A percentile compares a stretch with the other conserved stretches of the same genome.
These are phyloP conservation scores for Platanthera zijinensis DNA, from an alignment of 106 monocot genomes.

Conservation along the genomic window DNA sequence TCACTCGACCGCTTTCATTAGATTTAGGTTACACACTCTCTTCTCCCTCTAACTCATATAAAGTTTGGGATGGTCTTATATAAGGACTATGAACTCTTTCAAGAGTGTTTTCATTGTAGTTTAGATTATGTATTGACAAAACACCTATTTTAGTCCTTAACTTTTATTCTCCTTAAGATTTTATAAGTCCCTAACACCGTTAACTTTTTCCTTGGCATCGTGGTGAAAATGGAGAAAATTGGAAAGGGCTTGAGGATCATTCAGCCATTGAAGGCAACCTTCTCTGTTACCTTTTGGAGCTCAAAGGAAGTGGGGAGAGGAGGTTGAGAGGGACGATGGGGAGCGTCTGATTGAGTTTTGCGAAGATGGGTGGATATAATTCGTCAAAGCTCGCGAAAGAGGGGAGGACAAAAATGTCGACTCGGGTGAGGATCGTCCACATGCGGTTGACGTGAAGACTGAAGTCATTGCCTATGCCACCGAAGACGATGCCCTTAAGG, in stretches of 20 bases:
- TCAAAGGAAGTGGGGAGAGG: slow-evolving; percentile 1
- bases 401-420: slow-evolving; percentile 39
- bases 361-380: slow-evolving; percentile 9
- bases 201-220: no score
- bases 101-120: no score
- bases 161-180: no score
- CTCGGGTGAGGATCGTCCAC: slow-evolving; percentile 23
- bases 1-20: no score
- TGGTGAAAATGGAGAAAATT: no score
- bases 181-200: no score
- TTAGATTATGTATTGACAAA: no score
- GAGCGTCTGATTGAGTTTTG: slow-evolving; percentile 24
- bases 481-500: slow-evolving; percentile 45
- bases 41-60: no score
- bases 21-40: no score
- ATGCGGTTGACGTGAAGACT: slow-evolving; percentile 33
- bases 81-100: no score
- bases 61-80: no score
- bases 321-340: slow-evolving; percentile 44
- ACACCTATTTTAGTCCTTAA: no score
- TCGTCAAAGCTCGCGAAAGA: slow-evolving; percentile 34
- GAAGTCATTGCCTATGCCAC: slow-evolving; percentile 19
- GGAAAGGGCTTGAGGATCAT: slow-evolving; percentile 14
- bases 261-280: slow-evolving; percentile 43
- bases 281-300: not conserved